These are phyloP conservation scores for Rhododendron ferrugineum DNA, from an alignment of 148 eudicot genomes.

Conservation along the genomic window DNA sequence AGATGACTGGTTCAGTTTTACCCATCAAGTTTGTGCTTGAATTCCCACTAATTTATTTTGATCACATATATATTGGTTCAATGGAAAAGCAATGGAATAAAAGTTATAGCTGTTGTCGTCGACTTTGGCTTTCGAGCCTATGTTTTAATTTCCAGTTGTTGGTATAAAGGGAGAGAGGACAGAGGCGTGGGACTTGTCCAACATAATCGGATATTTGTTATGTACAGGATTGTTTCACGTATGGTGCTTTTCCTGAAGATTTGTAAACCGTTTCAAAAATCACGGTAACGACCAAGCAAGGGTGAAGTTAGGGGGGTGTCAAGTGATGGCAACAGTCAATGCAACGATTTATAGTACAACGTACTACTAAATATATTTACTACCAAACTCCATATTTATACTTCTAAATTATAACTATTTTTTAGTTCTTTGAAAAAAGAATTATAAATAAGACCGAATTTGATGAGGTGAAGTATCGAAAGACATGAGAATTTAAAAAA, in stretches of 20 bases:
- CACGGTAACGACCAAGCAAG: neutral
- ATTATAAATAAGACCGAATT: neutral
- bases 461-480: neutral
- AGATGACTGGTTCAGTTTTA: slow-evolving; percentile 33
- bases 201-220: neutral
- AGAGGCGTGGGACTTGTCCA: too few relatives aligned
- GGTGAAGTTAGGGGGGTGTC: too few relatives aligned
- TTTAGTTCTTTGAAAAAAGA: too few relatives aligned
- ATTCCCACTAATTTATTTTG: neutral
- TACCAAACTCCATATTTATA: neutral
- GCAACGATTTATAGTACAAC: too few relatives aligned
- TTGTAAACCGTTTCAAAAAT: neutral
- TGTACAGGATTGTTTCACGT: neutral
- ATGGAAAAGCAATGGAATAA: slow-evolving; percentile 1
- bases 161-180: neutral
- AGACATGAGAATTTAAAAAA: neutral
- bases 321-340: too few relatives aligned
- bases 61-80: neutral
- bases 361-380: too few relatives aligned
- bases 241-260: neutral
- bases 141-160: neutral
- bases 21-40: neutral
- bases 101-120: neutral
- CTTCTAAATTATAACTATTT: too few relatives aligned
- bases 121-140: neutral